A percentile compares a stretch with the other conserved stretches of the same genome.
Evolutionary conservation across 176 grass and related monocot genomes (phyloP).

Genomic region (Thalia dealbata): DNA sequence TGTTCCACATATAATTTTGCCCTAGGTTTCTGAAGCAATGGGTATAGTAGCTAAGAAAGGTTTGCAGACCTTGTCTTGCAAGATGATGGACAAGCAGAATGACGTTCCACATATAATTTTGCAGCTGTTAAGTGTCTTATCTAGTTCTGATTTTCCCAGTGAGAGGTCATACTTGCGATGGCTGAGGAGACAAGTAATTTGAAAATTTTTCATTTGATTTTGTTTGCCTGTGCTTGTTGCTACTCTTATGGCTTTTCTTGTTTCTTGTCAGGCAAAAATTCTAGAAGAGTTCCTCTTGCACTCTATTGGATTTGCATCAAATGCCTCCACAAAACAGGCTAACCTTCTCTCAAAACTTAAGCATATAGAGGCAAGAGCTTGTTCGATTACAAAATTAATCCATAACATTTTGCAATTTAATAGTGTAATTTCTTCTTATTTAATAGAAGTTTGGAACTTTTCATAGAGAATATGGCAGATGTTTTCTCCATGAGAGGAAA

Average conservation of each 20-base stretch:
- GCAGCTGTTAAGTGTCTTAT: constrained; percentile 58
- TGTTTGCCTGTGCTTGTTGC: constrained; percentile 8
- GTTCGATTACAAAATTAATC: not conserved
- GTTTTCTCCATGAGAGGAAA: not conserved
- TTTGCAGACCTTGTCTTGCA: constrained; percentile 43
- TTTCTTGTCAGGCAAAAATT: constrained; percentile 53
- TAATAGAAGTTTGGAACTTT: not conserved
- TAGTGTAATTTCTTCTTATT: not conserved
- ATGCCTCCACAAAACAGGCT: constrained; percentile 35
- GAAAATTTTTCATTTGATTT: not conserved
- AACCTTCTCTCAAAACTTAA: constrained; percentile 69
- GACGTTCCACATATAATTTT: constrained; percentile 61
- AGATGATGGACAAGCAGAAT: constrained; percentile 37
- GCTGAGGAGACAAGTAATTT: constrained; percentile 70
- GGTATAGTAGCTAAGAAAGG: constrained; percentile 52
- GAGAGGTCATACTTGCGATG: constrained; percentile 60
- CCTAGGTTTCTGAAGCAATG: constrained; percentile 85
- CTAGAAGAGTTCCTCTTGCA: constrained; percentile 72
- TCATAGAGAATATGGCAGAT: not conserved
- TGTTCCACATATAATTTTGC: too few relatives aligned
- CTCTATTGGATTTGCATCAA: constrained; percentile 32
- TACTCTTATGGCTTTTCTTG: constrained; percentile 22
- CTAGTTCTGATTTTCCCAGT: constrained; percentile 57
- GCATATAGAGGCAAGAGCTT: constrained; percentile 53
- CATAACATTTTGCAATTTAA: not conserved